These are phyloP conservation scores for Cyclaneusma minus DNA, from an alignment of 2,329 filamentous ascomycete genomes.

Conservation along the genomic window DNA sequence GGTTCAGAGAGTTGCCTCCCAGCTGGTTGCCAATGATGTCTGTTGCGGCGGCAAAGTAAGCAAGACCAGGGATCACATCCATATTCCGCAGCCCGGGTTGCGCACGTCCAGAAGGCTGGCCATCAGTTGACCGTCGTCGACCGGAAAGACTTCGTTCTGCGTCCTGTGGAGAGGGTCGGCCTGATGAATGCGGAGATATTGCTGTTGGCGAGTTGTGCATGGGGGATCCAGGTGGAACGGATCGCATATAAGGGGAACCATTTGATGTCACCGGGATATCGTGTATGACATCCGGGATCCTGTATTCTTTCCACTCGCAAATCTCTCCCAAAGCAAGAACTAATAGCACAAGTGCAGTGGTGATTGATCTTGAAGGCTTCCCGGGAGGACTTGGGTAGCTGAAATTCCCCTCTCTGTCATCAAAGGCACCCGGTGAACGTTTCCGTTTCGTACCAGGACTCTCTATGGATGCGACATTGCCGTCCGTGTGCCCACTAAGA, in stretches of 20 bases:
- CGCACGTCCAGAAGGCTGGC: slow-evolving; percentile 9
- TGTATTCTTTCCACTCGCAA: slow-evolving; percentile 36
- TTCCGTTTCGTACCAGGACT: slow-evolving; percentile 34
- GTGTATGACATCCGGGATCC: slow-evolving; percentile 43
- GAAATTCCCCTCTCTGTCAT: slow-evolving; percentile 21
- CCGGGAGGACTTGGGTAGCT: slow-evolving; percentile 18
- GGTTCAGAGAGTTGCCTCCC: slow-evolving; percentile 66
- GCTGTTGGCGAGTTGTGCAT: slow-evolving; percentile 39
- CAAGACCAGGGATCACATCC: slow-evolving; percentile 75
- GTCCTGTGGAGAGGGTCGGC: slow-evolving; percentile 36
- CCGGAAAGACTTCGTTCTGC: slow-evolving; percentile 26
- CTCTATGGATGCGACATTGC: slow-evolving; percentile 7
- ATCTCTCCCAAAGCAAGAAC: slow-evolving; percentile 81
- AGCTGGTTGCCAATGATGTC: slow-evolving; percentile 74
- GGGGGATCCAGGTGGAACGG: slow-evolving; percentile 35
- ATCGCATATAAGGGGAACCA: slow-evolving; percentile 27
- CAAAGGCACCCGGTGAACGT: slow-evolving; percentile 30
- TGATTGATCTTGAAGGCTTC: slow-evolving; percentile 49
- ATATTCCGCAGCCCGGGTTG: slow-evolving; percentile 40
- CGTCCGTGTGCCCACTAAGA: slow-evolving; percentile 6
- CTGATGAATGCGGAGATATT: slow-evolving; percentile 21
- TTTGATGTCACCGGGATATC: slow-evolving; percentile 19
- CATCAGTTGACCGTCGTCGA: slow-evolving; percentile 37
- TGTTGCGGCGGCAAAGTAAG: slow-evolving; percentile 76
- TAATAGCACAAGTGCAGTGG: slow-evolving; percentile 68